Conservation (phyloP, 2,329 filamentous ascomycete species). For the Nigrospora sphaerica region DNA sequence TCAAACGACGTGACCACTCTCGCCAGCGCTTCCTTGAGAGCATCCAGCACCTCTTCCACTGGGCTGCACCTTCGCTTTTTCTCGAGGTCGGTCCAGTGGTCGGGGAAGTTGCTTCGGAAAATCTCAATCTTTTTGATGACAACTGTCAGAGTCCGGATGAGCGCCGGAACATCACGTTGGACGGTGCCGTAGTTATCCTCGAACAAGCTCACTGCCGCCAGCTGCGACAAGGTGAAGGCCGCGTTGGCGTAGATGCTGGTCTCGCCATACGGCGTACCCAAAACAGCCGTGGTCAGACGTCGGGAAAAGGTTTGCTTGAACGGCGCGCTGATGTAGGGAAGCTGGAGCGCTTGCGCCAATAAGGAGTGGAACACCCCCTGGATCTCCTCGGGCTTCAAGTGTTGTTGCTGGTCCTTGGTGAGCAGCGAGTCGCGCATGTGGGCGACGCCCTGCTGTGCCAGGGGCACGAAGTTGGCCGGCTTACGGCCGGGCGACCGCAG, state of each 20-base stretch:
- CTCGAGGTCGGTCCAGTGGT: constrained; percentile 75
- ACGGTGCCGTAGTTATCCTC: constrained; percentile 85
- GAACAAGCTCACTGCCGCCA: constrained; percentile 65
- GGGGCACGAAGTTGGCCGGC: constrained; percentile 39
- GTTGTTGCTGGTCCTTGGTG: constrained; percentile 46
- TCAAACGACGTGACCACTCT: constrained; percentile 66
- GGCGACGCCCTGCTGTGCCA: constrained; percentile 41
- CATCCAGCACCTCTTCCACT: constrained; percentile 62
- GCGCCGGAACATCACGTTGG: constrained; percentile 68
- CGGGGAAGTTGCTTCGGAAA: constrained; percentile 51
- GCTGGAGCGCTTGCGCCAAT: constrained; percentile 34
- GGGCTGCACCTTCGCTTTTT: constrained; percentile 50
- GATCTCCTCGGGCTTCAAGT: constrained; percentile 41
- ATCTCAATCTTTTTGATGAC: constrained; percentile 63
- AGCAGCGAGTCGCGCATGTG: constrained; percentile 41
- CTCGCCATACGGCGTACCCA: constrained; percentile 68
- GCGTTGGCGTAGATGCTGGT: constrained; percentile 64
- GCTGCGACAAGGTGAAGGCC: constrained; percentile 58
- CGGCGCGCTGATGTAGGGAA: constrained; percentile 53
- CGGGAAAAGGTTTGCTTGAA: constrained; percentile 66
- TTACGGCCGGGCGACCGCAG: constrained; percentile 40
- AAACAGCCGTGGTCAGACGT: constrained; percentile 58
- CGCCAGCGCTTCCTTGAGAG: constrained; percentile 57
- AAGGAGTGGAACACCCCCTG: constrained; percentile 40
- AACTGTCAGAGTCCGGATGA: constrained; percentile 65